Conservation (phyloP, 1,139 yeast species). For the Debaryomyces fabryi region DNA sequence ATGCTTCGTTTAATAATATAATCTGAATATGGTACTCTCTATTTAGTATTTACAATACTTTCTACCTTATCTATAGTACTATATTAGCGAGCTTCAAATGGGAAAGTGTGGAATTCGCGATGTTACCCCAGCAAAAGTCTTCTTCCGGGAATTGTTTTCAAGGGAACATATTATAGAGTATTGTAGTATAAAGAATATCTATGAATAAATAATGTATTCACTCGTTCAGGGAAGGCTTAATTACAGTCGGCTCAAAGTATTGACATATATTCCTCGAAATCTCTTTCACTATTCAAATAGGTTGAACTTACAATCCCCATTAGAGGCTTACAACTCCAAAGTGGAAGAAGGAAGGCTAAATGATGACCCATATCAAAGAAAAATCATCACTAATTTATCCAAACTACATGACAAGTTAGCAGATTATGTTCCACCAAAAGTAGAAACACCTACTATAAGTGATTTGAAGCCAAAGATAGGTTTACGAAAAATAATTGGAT, state of each 20-base stretch:
- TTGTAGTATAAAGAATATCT: not conserved
- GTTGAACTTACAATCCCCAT: constrained; percentile 39
- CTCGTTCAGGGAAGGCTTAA: not conserved
- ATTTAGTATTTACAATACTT: not conserved
- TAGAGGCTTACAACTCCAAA: constrained; percentile 61
- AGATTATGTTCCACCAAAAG: constrained; percentile 57
- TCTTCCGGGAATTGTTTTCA: constrained; percentile 1
- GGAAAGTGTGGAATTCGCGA: constrained; percentile 2
- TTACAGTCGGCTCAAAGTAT: constrained; percentile 1
- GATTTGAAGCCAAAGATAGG: constrained; percentile 54
- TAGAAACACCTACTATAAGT: constrained; percentile 50
- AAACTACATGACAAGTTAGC: constrained; percentile 50
- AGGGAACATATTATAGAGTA: not conserved
- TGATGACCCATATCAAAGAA: constrained; percentile 70
- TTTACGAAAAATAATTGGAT: constrained; percentile 38
- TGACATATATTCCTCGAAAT: not conserved
- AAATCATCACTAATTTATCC: constrained; percentile 58
- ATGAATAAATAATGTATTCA: constrained; percentile 3
- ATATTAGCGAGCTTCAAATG: not conserved
- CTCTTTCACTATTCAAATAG: constrained; percentile 1
- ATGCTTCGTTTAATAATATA: not conserved
- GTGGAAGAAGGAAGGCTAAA: constrained; percentile 55
- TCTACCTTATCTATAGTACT: not conserved
- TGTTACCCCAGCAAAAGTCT: constrained; percentile 5
- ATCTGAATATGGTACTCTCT: not conserved